Percentiles rank a stretch among this genome's conserved stretches.
phyloP scores from a whole-genome alignment of 148 eudicot genomes.

The Fagopyrum tataricum region DNA sequence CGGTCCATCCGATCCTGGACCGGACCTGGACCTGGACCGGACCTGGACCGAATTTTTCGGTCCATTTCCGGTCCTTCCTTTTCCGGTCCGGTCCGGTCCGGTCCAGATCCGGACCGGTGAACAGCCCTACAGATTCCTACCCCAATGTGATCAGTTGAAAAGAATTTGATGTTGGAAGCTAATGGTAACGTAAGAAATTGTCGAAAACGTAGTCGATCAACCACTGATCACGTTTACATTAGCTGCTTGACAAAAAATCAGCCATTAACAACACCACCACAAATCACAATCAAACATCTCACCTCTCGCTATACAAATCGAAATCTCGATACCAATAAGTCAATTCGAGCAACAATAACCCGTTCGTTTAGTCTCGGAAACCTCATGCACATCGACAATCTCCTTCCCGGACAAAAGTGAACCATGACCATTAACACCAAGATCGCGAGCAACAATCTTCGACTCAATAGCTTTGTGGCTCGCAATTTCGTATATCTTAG shows the following conservation, averaged over 20 bases:
- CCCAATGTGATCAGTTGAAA: too few relatives aligned
- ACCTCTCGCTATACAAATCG: background rate
- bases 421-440: background rate
- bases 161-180: too few relatives aligned
- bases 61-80: too few relatives aligned
- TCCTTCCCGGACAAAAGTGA: background rate
- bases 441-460: background rate
- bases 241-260: constrained; percentile 2
- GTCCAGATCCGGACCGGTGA: too few relatives aligned
- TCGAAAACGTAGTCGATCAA: too few relatives aligned
- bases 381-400: constrained; percentile 13
- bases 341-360: constrained; percentile 11
- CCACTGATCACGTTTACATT: background rate
- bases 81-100: too few relatives aligned
- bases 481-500: constrained; percentile 9
- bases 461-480: constrained; percentile 10
- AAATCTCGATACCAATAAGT: background rate
- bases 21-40: too few relatives aligned
- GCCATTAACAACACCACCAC: background rate
- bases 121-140: too few relatives aligned
- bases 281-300: background rate
- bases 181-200: too few relatives aligned
- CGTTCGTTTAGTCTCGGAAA: constrained; percentile 5
- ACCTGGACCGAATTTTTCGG: too few relatives aligned
- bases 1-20: too few relatives aligned